Conservation (phyloP, 345 rosid species). For the Isatis tinctoria region DNA sequence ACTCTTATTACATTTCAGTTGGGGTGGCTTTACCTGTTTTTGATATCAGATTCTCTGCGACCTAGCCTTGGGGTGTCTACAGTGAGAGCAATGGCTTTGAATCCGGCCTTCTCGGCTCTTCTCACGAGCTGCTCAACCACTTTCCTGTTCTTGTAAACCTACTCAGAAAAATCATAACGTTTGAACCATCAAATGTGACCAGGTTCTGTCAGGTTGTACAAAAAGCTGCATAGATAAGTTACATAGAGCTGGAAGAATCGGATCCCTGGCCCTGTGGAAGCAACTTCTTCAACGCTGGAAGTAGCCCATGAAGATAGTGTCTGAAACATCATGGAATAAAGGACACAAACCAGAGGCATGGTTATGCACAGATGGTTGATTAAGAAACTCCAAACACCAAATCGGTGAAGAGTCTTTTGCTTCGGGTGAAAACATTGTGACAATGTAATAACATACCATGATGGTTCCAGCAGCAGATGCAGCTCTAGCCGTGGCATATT, state of each 20-base stretch:
- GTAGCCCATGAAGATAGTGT: constrained; percentile 85
- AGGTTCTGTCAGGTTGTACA: neutral
- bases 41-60: constrained; percentile 85
- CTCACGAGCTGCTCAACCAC: constrained; percentile 75
- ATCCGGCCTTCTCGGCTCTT: constrained; percentile 85
- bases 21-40: constrained; percentile 48
- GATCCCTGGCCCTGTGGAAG: constrained; percentile 82
- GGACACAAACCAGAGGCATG: neutral
- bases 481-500: constrained; percentile 90
- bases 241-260: constrained; percentile 87
- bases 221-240: constrained; percentile 17
- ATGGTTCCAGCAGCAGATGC: constrained; percentile 83
- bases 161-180: neutral
- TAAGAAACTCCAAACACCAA: neutral
- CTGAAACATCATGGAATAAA: constrained; percentile 33
- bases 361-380: neutral
- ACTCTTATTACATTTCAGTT: neutral
- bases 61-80: constrained; percentile 88
- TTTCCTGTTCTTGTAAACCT: constrained; percentile 73
- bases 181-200: constrained; percentile 4
- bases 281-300: constrained; percentile 86
- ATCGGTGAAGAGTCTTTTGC: neutral
- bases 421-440: neutral
- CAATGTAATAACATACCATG: constrained; percentile 44
- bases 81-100: constrained; percentile 87